Evolutionary conservation across 805 yeast species (phyloP).

Genomic region (Alloascoidea hylecoeti): DNA sequence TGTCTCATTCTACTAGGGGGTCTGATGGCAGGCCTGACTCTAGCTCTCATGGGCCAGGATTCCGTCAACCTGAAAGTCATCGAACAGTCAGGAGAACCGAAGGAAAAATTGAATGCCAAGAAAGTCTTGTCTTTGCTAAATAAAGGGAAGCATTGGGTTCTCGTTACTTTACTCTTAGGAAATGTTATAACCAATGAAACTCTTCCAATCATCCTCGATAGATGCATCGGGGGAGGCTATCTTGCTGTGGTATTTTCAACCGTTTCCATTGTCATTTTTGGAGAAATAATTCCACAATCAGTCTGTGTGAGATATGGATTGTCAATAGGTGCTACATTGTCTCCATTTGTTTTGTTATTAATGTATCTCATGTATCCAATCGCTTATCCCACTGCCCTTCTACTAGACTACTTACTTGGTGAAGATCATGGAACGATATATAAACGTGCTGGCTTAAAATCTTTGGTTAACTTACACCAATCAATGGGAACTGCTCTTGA

Average conservation of each 20-base stretch:
- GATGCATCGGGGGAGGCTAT: constrained; percentile 74
- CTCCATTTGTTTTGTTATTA: constrained; percentile 59
- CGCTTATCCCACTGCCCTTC: constrained; percentile 59
- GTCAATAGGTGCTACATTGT: constrained; percentile 60
- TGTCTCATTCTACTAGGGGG: background rate
- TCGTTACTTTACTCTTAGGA: constrained; percentile 43
- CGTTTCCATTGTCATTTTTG: constrained; percentile 63
- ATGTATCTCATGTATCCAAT: constrained; percentile 71
- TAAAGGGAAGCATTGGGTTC: constrained; percentile 70
- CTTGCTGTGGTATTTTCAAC: constrained; percentile 75
- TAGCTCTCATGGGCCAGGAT: constrained; percentile 78
- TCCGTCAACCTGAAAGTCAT: constrained; percentile 73
- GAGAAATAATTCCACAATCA: constrained; percentile 75
- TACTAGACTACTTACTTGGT: constrained; percentile 57
- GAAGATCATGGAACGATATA: constrained; percentile 77
- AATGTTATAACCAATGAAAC: constrained; percentile 77
- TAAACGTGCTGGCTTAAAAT: constrained; percentile 64
- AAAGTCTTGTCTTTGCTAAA: constrained; percentile 48
- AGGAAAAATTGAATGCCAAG: constrained; percentile 42
- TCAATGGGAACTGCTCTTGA: constrained; percentile 85
- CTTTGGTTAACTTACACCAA: constrained; percentile 63
- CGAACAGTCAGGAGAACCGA: constrained; percentile 41
- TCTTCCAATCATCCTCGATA: constrained; percentile 63
- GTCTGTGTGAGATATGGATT: constrained; percentile 69
- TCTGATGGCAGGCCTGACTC: constrained; percentile 25